A percentile compares a stretch with the other conserved stretches of the same genome.
phyloP scores from a whole-genome alignment of 139 green algal species.

The Chlamydomonas sp. region DNA sequence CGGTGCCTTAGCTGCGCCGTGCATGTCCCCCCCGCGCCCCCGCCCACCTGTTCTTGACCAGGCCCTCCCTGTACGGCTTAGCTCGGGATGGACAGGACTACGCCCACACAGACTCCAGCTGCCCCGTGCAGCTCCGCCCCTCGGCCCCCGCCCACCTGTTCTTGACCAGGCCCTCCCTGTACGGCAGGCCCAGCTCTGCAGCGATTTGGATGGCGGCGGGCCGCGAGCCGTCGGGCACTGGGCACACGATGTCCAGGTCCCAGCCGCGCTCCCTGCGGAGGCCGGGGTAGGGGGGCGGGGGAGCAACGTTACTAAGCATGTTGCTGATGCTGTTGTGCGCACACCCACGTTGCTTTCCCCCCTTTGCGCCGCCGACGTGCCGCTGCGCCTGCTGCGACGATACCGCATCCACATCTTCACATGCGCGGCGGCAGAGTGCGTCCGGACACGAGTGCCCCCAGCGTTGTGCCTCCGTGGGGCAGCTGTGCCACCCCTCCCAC shows the following conservation, averaged over 20 bases:
- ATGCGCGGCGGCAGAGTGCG: no score
- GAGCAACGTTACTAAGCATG: background rate
- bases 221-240: slow-evolving; percentile 92
- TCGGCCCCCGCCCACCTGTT: slow-evolving; percentile 61
- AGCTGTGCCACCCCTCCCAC: no score
- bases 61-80: background rate
- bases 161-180: slow-evolving; percentile 96
- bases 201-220: slow-evolving; percentile 87
- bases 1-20: background rate
- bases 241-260: slow-evolving; percentile 95
- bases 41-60: slow-evolving; percentile 60
- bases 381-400: no score
- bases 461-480: no score
- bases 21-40: background rate
- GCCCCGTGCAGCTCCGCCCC: background rate
- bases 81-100: background rate
- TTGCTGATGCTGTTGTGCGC: no score
- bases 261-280: slow-evolving; percentile 69
- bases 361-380: no score
- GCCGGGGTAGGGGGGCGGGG: background rate
- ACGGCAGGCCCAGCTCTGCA: slow-evolving; percentile 89
- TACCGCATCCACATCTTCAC: no score
- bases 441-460: no score
- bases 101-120: background rate
- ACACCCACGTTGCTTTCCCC: no score